A percentile compares a stretch with the other conserved stretches of the same genome.
phyloP scores from a whole-genome alignment of 345 rosid species.

The Corymbia maculata region DNA sequence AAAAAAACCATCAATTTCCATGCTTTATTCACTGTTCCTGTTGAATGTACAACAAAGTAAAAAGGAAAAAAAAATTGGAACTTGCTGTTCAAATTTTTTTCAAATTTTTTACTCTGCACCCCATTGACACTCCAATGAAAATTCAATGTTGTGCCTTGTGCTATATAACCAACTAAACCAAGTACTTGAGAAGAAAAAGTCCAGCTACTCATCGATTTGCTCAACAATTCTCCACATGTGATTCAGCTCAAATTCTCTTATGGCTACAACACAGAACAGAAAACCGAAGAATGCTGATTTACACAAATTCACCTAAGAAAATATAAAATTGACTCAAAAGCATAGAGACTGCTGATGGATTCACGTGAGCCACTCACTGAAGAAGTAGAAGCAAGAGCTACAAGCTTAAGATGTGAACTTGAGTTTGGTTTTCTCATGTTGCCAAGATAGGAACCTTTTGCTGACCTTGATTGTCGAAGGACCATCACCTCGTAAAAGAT shows the following conservation, averaged over 20 bases:
- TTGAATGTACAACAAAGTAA: not conserved
- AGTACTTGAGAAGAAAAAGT: not conserved
- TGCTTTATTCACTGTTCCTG: not conserved
- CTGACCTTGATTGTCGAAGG: not conserved
- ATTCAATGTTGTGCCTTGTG: not conserved
- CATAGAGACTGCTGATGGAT: not conserved
- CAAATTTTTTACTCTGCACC: not conserved
- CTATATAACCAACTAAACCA: not conserved
- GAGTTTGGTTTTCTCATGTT: not conserved
- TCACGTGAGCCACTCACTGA: not conserved
- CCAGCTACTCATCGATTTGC: not conserved
- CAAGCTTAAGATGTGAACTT: not conserved
- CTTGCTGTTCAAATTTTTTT: not conserved
- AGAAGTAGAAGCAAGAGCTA: constrained; percentile 2
- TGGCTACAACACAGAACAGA: not conserved
- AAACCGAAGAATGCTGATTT: not conserved
- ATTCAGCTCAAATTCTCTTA: not conserved
- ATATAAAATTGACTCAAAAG: not conserved
- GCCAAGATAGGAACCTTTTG: not conserved
- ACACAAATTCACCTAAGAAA: not conserved
- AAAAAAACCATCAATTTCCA: not conserved
- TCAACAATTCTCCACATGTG: not conserved
- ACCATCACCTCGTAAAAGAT: not conserved
- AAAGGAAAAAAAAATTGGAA: not conserved
- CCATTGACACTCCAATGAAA: not conserved